phyloP scores from a whole-genome alignment of 345 rosid species.

The Erysimum cheiranthoides region DNA sequence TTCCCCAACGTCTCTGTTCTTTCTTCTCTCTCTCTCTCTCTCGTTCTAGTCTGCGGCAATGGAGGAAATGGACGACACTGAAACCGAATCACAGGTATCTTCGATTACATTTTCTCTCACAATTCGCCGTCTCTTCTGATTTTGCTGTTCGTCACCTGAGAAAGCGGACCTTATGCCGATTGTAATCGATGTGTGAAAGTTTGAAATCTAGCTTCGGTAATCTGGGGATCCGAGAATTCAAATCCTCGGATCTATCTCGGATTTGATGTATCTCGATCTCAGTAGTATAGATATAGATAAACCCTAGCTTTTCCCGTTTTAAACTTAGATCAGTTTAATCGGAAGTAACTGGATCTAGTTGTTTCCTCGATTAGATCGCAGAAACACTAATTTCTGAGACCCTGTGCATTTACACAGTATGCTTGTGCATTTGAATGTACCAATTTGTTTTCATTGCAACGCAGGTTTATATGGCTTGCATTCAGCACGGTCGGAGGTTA shows the following conservation, averaged over 20 bases:
- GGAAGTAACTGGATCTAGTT: slow-evolving; percentile 20
- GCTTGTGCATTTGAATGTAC: not conserved
- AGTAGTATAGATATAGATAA: not conserved
- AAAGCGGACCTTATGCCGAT: slow-evolving; percentile 23
- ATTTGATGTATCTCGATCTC: slow-evolving; percentile 15
- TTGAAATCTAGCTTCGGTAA: slow-evolving; percentile 17
- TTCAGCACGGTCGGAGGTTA: slow-evolving; percentile 78
- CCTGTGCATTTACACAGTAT: not conserved
- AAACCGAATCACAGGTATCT: slow-evolving; percentile 64
- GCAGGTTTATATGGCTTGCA: slow-evolving; percentile 97
- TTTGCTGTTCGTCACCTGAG: slow-evolving; percentile 45
- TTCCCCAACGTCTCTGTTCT: slow-evolving; percentile 25
- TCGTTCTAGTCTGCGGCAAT: slow-evolving; percentile 32
- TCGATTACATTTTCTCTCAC: slow-evolving; percentile 25
- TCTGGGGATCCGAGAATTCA: not conserved
- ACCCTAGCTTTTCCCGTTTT: slow-evolving; percentile 20
- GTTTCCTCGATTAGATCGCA: slow-evolving; percentile 22
- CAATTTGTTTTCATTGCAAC: slow-evolving; percentile 34
- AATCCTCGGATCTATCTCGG: not conserved
- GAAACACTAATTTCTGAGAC: not conserved
- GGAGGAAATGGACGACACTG: slow-evolving; percentile 78
- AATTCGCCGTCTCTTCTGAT: not conserved
- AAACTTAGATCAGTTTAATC: slow-evolving; percentile 26
- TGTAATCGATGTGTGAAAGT: slow-evolving; percentile 4
- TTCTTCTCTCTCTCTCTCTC: not conserved